A percentile compares a stretch with the other conserved stretches of the same genome.
phyloP scores from a whole-genome alignment of 2,329 filamentous ascomycete genomes.

The Fusarium tanahbumbuense region DNA sequence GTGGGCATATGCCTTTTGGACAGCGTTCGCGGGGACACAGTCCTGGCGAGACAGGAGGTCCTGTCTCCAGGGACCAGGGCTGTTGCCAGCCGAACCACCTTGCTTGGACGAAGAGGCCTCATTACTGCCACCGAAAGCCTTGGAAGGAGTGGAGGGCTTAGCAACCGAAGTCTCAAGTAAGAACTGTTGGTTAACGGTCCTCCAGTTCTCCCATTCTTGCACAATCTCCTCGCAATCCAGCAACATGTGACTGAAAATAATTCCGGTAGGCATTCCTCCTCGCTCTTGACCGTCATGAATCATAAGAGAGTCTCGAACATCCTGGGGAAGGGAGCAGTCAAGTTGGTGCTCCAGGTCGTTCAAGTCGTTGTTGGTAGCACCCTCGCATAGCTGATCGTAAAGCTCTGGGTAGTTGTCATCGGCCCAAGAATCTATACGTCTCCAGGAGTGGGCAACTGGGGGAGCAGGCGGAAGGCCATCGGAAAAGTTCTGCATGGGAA shows the following conservation, averaged over 20 bases:
- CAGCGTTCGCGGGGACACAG: constrained; percentile 84
- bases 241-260: constrained; percentile 94
- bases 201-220: constrained; percentile 98
- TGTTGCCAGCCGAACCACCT: constrained; percentile 64
- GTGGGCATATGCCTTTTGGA: constrained; percentile 94
- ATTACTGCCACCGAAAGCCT: constrained; percentile 74
- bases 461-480: constrained; percentile 92
- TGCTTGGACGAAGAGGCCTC: constrained; percentile 77
- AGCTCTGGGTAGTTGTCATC: constrained; percentile 97
- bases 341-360: constrained; percentile 97
- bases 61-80: constrained; percentile 79
- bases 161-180: constrained; percentile 70
- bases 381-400: constrained; percentile 91
- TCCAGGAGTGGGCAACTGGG: constrained; percentile 90
- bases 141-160: constrained; percentile 74
- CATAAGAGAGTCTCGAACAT: constrained; percentile 91
- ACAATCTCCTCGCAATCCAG: constrained; percentile 98
- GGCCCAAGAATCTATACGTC: constrained; percentile 91
- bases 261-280: constrained; percentile 87
- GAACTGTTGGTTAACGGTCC: constrained; percentile 90
- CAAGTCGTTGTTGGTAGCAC: constrained; percentile 91
- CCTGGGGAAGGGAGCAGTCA: constrained; percentile 91
- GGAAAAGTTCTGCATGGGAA: constrained; percentile 95
- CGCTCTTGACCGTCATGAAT: constrained; percentile 98
- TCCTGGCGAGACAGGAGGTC: constrained; percentile 87